Percentiles rank a stretch among this genome's conserved stretches.
phyloP scores from a whole-genome alignment of 2,329 filamentous ascomycete genomes.

The Ilyonectria robusta region DNA sequence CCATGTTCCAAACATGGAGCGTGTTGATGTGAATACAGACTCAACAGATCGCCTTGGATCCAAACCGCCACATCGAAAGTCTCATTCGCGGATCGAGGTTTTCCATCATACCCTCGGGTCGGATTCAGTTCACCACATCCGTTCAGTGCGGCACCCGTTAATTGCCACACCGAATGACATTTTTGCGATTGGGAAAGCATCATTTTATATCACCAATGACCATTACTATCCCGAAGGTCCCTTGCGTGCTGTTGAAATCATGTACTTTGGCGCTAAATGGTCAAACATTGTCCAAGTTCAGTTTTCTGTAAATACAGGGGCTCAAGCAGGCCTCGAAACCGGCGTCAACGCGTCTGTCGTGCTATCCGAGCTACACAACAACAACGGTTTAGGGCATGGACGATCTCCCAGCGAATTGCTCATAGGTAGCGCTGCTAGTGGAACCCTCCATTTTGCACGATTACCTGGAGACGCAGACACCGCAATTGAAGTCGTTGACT shows the following conservation, averaged over 20 bases:
- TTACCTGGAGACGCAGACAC: constrained; percentile 42
- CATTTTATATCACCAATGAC: constrained; percentile 73
- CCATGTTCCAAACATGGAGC: constrained; percentile 66
- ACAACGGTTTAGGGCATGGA: constrained; percentile 71
- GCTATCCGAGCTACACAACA: constrained; percentile 62
- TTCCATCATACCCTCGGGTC: constrained; percentile 68
- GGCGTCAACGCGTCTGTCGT: constrained; percentile 57
- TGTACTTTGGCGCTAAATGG: constrained; percentile 61
- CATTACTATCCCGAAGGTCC: constrained; percentile 66
- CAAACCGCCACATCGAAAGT: constrained; percentile 51
- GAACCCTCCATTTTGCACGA: constrained; percentile 60
- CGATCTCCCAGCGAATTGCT: constrained; percentile 57
- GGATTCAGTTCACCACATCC: constrained; percentile 59
- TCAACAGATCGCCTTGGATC: constrained; percentile 24
- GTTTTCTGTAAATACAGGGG: constrained; percentile 52
- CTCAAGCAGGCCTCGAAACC: constrained; percentile 38
- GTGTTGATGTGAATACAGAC: constrained; percentile 33
- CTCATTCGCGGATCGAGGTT: constrained; percentile 69
- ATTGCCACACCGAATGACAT: constrained; percentile 73
- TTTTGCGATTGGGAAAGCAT: constrained; percentile 59
- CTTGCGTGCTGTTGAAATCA: constrained; percentile 63
- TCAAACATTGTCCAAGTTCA: constrained; percentile 60
- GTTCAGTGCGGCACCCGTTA: constrained; percentile 66
- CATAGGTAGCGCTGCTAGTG: constrained; percentile 60
- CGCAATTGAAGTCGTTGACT: constrained; percentile 53